Conservation (phyloP, 2,329 filamentous ascomycete genomes). For the Pseudogymnoascus sp. region DNA sequence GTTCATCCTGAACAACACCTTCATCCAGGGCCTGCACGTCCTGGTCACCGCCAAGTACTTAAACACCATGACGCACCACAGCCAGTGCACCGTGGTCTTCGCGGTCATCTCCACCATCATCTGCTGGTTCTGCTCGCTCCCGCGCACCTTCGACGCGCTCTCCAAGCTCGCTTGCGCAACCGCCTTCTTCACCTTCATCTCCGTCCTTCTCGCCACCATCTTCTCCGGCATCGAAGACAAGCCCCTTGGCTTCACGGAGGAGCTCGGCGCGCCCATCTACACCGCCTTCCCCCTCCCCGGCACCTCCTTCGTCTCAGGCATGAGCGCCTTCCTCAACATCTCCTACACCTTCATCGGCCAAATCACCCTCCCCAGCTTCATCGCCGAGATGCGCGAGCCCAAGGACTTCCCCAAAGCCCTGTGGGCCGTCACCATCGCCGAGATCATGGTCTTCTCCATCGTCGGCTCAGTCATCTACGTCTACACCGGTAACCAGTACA, state of each 20-base stretch:
- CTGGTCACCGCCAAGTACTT: constrained; percentile 79
- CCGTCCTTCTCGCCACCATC: constrained; percentile 73
- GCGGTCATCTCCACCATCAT: constrained; percentile 65
- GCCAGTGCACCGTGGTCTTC: constrained; percentile 73
- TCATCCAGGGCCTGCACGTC: constrained; percentile 75
- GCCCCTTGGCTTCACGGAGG: constrained; percentile 57
- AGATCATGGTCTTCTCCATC: constrained; percentile 77
- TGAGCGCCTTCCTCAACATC: constrained; percentile 91
- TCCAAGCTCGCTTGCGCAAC: constrained; percentile 72
- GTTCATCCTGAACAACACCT: constrained; percentile 92
- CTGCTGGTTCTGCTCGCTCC: constrained; percentile 72
- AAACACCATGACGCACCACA: constrained; percentile 73
- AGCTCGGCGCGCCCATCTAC: constrained; percentile 56
- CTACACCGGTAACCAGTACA: constrained; percentile 86
- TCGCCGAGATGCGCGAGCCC: constrained; percentile 79
- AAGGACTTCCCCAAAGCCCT: constrained; percentile 88
- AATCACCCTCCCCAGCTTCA: constrained; percentile 89
- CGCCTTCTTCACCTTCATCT: constrained; percentile 82
- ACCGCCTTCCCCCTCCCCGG: constrained; percentile 56
- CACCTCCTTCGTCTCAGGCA: constrained; percentile 72
- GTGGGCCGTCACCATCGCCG: constrained; percentile 81
- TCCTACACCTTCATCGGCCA: constrained; percentile 95
- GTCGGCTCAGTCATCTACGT: constrained; percentile 75
- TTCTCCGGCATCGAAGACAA: constrained; percentile 71
- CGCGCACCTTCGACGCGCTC: constrained; percentile 74